Evolutionary conservation across 148 eudicot species (phyloP), one percentile per base, ranked within the genome.

Genomic region (Amaranthus palmeri): DNA sequence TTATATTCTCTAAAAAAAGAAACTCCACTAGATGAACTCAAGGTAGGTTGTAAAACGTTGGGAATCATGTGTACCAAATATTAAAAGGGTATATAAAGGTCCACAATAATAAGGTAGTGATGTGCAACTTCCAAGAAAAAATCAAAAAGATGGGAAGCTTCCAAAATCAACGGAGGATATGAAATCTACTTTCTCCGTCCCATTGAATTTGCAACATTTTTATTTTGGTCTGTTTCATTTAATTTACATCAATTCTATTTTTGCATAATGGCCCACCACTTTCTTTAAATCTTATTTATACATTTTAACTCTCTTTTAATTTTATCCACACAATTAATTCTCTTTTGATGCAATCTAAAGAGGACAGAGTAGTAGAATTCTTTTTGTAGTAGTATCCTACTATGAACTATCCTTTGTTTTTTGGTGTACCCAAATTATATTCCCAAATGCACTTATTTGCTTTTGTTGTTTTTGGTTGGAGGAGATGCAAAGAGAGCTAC

Each of bases 151-250:
- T 51, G 7, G 12, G 15, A 5, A 65, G 17, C 25, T 46, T 25
- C 61, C 75, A 77, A 55, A 56, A 49, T 71, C 17, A 57, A 71
- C 59, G 80, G 80, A 57, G 40, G 15, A 48, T 25, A 71, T 65
- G 18, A 40, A 56, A n/a, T n/a, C n/a, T n/a, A n/a, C n/a, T n/a
- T n/a, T n/a, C n/a, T n/a, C n/a, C n/a, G n/a, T n/a, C n/a, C n/a
- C n/a, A n/a, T n/a, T n/a, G n/a, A n/a, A n/a, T n/a, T n/a, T n/a
- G n/a, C n/a, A n/a, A n/a, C n/a, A n/a, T n/a, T n/a, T n/a, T n/a
- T n/a, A n/a, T n/a, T n/a, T n/a, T n/a, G n/a, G n/a, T n/a, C n/a
- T n/a, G n/a, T n/a, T n/a, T n/a, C n/a, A n/a, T n/a, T n/a, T n/a
- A n/a, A n/a, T n/a, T n/a, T n/a, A n/a, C n/a, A n/a, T n/a, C n/a